Base-by-base conservation (phyloP, 2,329 filamentous ascomycete genomes). In the Arthroderma sp. region DNA sequence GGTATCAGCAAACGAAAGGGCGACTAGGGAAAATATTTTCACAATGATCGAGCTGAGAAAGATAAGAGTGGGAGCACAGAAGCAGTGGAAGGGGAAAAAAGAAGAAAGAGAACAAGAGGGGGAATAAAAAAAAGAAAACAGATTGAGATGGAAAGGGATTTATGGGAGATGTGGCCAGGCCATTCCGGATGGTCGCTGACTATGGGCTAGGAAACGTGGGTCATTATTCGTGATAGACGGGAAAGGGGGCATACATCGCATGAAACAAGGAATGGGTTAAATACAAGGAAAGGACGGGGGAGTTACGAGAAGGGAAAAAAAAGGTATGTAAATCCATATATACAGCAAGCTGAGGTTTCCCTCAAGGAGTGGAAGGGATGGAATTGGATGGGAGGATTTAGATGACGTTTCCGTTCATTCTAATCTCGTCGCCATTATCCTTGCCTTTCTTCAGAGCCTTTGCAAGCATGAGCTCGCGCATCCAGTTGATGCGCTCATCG, bases 401-500 rank as follows among this genome's bases (percentile, higher is more conserved):
- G 31, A 63, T 54, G 39, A 57, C 43, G 31, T 54, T 57, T 4
- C 60, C 60, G 42, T 65, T 63, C 36, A 60, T 40, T 5, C 53
- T 44, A 42, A 62, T 36, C 1, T 50, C 44, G 6, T 54, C 58
- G 3, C 61, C 62, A 7, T 49, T 53, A 2, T 62, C 58, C 5
- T 55, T 55, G 11, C 60, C 61, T 7, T 52, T 51, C 9, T 54
- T 55, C 7, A 65, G 51, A 9, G 66, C 65, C 38, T 64, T 66
- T n/a, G 65, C 65, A 3, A 68, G 60, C 66, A 69, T 69, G 30
- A 68, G 50, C 52, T 68, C 65, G 3, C 66, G 57, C 65, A 68
- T 68, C 91, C 91, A 98, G 62, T 95, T 89, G 57, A 96, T 95
- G 50, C 89, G 77, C 60, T 95, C 85, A 58, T 95, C 86, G 9